Evolutionary conservation across 1,284 basidiomycete species (phyloP).

Genomic region (Coniophora puteana): DNA sequence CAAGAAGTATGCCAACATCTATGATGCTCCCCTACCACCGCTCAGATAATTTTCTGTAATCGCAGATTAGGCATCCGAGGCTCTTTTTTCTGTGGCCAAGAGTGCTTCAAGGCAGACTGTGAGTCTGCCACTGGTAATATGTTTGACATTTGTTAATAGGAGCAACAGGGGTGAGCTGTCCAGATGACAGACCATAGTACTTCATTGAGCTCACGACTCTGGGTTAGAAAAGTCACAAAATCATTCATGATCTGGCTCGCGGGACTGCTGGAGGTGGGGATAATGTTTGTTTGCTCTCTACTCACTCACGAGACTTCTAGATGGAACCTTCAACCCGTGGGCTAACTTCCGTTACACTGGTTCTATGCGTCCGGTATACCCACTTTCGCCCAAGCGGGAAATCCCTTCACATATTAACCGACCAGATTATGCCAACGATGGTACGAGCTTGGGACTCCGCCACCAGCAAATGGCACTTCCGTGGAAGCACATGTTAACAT

Average conservation of each 20-base stretch:
- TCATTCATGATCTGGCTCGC: slow-evolving; percentile 64
- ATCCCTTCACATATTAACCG: slow-evolving; percentile 75
- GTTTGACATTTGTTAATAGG: too few relatives aligned
- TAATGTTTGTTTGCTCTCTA: too few relatives aligned
- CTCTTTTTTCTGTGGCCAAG: slow-evolving; percentile 82
- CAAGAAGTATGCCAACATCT: slow-evolving; percentile 54
- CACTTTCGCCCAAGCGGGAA: slow-evolving; percentile 62
- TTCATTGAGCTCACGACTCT: slow-evolving; percentile 6
- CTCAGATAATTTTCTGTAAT: slow-evolving; percentile 7
- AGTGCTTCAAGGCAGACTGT: slow-evolving; percentile 85
- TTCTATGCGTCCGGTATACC: slow-evolving; percentile 70
- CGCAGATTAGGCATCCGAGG: slow-evolving; percentile 77
- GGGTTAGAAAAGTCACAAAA: slow-evolving; percentile 77
- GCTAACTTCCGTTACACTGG: slow-evolving; percentile 67
- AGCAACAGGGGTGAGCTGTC: background rate
- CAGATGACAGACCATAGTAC: background rate
- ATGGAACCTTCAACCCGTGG: slow-evolving; percentile 75
- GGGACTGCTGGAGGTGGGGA: slow-evolving; percentile 27
- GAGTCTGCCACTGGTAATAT: slow-evolving; percentile 36
- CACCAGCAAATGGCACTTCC: background rate
- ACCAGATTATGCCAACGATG: slow-evolving; percentile 77
- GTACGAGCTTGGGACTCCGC: slow-evolving; percentile 36
- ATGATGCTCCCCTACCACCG: slow-evolving; percentile 3
- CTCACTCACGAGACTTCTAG: slow-evolving; percentile 32
- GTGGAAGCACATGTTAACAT: slow-evolving; percentile 6